Evolutionary conservation across 2,329 filamentous ascomycete genomes (phyloP), one percentile per base, ranked within the genome.

Genomic region (Emergomyces orientalis): DNA sequence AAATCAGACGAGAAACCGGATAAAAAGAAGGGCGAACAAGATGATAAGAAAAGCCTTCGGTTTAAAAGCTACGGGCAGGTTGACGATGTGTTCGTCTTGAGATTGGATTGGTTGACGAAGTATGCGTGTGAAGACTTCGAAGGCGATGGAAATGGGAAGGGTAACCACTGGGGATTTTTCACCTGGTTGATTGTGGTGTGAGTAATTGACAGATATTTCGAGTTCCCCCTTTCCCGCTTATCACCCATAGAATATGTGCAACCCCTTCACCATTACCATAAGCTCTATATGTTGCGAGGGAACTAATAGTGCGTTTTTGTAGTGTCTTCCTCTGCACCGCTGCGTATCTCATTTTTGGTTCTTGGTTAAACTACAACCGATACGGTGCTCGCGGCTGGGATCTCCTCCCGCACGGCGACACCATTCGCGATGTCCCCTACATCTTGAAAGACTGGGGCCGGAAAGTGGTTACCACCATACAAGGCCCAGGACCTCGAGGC

Each of bases 321-420:
- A 96, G 92, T 69, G 78, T 88, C 64, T 99, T 99, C 83, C 82
- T 97, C 66, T 85, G 85, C 55, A 88, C 86, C 49, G 91, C 94
- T 1, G 80, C 92, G 30, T 99, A 97, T 78, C 87, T 99, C 67
- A 96, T 97, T 74, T 97, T 97, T 72, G 92, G 93, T 67, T 96
- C 92, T 25, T 99, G 94, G 94, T 86, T 97, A 74, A 97, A 97
- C 81, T 97, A 97, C 82, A 97, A 91, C 79, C 89, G 92, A 65
- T 96, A 96, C 76, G 93, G 93, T 57, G 92, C 93, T 60, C 84
- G 93, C 54, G 94, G 94, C 63, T 97, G 92, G 92, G 94, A 97
- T 71, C 82, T 97, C 22, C 81, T 97, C 22, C 94, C 94, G 17
- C 93, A 97, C 73, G 89, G 89, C 67, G 94, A 99, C 75, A 89